Conservation (phyloP, 306 rosid species). For the cucumber (Cucumis sativus) region DNA sequence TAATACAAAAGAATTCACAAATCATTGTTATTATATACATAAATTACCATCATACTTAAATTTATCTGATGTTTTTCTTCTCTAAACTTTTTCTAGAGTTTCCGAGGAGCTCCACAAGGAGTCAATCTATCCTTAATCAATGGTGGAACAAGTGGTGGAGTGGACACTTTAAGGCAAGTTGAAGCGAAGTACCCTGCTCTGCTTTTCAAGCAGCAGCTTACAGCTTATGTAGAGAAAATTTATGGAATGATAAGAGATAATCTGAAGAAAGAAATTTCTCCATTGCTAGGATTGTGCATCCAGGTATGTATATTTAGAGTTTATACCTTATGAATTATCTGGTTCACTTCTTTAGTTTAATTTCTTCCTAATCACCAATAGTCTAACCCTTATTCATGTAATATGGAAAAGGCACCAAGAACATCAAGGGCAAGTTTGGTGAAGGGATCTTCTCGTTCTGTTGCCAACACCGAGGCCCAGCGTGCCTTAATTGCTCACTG, state of each 20-base stretch:
- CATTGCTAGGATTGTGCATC: constrained; percentile 88
- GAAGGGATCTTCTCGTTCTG: constrained; percentile 68
- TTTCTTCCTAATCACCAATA: background rate
- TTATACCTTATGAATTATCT: background rate
- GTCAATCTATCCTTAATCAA: constrained; percentile 76
- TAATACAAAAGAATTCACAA: constrained; percentile 15
- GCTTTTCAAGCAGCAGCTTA: constrained; percentile 97
- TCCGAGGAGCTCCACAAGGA: constrained; percentile 87
- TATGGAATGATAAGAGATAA: constrained; percentile 98
- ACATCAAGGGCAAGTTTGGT: constrained; percentile 84
- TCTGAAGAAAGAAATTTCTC: constrained; percentile 96
- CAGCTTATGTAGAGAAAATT: constrained; percentile 97
- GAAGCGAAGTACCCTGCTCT: constrained; percentile 99
- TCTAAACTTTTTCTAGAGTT: constrained; percentile 46
- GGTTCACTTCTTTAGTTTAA: background rate
- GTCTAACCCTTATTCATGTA: background rate
- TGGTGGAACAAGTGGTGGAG: constrained; percentile 73
- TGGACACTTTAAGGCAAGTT: constrained; percentile 90
- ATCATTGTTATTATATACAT: background rate
- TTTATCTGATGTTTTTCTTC: constrained; percentile 9
- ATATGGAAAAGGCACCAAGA: constrained; percentile 69
- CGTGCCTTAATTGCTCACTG: constrained; percentile 96
- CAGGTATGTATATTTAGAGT: constrained; percentile 43
- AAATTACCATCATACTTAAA: background rate
- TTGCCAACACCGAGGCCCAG: constrained; percentile 87